These are phyloP conservation scores for Cystoisospora suis DNA, from an alignment of 169 alveolate genomes.

Conservation along the genomic window DNA sequence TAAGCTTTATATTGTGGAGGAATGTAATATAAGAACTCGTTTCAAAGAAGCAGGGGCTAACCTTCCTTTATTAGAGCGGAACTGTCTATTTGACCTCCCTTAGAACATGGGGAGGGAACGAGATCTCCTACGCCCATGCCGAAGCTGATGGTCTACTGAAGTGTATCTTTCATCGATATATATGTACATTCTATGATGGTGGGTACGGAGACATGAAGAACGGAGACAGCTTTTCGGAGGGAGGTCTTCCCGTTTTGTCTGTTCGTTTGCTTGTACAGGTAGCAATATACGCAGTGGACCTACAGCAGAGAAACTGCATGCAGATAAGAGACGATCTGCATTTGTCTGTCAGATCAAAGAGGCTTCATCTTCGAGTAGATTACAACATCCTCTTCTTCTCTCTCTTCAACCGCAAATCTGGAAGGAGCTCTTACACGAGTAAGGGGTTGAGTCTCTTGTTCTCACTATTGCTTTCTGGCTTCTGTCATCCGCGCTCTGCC, in stretches of 20 bases:
- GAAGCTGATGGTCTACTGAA: too few species aligned
- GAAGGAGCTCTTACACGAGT: background rate
- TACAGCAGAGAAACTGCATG: background rate
- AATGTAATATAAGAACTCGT: too few species aligned
- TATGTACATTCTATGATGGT: too few species aligned
- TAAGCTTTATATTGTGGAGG: too few species aligned
- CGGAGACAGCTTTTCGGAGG: background rate
- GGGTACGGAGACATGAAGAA: too few species aligned
- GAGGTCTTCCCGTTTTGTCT: background rate
- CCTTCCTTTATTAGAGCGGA: too few species aligned
- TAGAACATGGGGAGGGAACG: too few species aligned
- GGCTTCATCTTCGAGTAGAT: background rate
- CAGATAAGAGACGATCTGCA: background rate
- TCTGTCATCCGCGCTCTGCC: too few species aligned
- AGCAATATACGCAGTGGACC: background rate
- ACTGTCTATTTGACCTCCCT: too few species aligned
- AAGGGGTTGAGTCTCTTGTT: background rate
- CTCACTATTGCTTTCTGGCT: background rate
- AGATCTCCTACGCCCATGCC: too few species aligned
- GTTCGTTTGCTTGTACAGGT: background rate
- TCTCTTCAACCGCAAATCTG: background rate
- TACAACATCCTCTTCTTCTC: background rate
- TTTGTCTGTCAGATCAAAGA: constrained; percentile 1
- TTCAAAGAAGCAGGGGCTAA: too few species aligned
- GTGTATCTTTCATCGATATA: too few species aligned